Evolutionary conservation across 257 asterid genomes (phyloP).

Genomic region (Solanum sejunctum): DNA sequence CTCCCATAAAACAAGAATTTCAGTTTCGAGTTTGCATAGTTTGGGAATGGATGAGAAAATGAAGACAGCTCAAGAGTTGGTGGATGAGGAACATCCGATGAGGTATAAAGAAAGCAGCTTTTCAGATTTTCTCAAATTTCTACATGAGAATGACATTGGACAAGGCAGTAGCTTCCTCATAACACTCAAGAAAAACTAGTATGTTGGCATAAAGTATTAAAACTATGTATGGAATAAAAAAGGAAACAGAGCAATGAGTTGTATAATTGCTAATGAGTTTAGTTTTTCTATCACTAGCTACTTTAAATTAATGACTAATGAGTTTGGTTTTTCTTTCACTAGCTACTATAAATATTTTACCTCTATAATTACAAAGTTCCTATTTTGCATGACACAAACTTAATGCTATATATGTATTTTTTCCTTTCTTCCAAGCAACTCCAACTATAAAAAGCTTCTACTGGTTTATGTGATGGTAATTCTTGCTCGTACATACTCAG

Average conservation of each 20-base stretch:
- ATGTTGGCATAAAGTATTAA: background rate
- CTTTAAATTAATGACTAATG: background rate
- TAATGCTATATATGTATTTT: background rate
- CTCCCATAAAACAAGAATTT: conserved; percentile 19
- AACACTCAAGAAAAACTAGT: conserved; percentile 9
- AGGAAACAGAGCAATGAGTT: background rate
- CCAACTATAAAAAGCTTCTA: conserved; percentile 25
- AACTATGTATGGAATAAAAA: background rate
- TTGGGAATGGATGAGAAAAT: conserved; percentile 37
- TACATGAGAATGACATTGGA: conserved; percentile 22
- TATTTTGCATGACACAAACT: background rate
- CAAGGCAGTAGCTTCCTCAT: conserved; percentile 22
- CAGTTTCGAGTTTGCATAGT: conserved; percentile 33
- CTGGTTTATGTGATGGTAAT: conserved; percentile 4
- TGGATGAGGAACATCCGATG: conserved; percentile 14
- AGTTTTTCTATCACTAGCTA: background rate
- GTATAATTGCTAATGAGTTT: background rate
- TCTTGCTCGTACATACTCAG: conserved; percentile 11
- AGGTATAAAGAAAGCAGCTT: background rate
- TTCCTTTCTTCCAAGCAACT: background rate
- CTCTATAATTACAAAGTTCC: background rate
- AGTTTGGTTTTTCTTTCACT: no score
- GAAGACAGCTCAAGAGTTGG: conserved; percentile 21
- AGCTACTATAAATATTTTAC: no score
- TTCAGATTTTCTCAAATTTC: conserved; percentile 6